Evolutionary conservation across 1,139 yeast species (phyloP).

Genomic region (Magnusiomyces paraingens): DNA sequence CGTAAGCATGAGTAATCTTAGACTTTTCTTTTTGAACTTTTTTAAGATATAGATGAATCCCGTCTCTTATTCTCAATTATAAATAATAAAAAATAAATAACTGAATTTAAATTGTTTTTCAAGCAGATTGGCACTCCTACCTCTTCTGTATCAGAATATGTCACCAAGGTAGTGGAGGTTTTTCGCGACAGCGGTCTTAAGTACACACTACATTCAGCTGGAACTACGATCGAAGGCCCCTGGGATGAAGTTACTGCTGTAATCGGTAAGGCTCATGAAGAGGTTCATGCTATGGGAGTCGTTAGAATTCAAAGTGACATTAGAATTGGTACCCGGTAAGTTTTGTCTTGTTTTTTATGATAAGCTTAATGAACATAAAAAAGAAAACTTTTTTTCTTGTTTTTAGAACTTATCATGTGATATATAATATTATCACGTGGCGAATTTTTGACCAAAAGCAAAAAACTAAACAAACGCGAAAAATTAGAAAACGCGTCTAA

Average conservation of each 20-base stretch:
- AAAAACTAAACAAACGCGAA: slow-evolving; percentile 33
- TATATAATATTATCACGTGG: too few species aligned
- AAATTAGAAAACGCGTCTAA: slow-evolving; percentile 22
- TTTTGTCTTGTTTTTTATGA: background rate
- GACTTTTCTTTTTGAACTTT: background rate
- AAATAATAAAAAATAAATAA: background rate
- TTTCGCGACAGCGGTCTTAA: slow-evolving; percentile 56
- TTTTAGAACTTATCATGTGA: too few species aligned
- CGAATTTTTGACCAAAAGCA: too few species aligned
- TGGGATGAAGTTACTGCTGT: slow-evolving; percentile 79
- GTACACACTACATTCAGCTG: slow-evolving; percentile 78
- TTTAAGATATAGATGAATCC: background rate
- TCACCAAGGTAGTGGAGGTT: slow-evolving; percentile 58
- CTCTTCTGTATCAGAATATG: slow-evolving; percentile 75
- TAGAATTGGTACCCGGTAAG: slow-evolving; percentile 67
- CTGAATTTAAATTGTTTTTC: background rate
- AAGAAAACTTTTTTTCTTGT: background rate
- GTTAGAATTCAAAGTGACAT: slow-evolving; percentile 78
- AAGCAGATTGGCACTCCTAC: slow-evolving; percentile 63
- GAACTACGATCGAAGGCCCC: slow-evolving; percentile 88
- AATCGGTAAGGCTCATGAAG: slow-evolving; percentile 73
- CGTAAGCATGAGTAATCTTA: slow-evolving; percentile 33
- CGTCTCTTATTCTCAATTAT: too few species aligned
- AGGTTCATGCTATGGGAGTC: slow-evolving; percentile 61
- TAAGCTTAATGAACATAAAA: background rate